Evolutionary conservation across 352 stramenopile genomes (phyloP).

Genomic region (Plasmopara muralis): DNA sequence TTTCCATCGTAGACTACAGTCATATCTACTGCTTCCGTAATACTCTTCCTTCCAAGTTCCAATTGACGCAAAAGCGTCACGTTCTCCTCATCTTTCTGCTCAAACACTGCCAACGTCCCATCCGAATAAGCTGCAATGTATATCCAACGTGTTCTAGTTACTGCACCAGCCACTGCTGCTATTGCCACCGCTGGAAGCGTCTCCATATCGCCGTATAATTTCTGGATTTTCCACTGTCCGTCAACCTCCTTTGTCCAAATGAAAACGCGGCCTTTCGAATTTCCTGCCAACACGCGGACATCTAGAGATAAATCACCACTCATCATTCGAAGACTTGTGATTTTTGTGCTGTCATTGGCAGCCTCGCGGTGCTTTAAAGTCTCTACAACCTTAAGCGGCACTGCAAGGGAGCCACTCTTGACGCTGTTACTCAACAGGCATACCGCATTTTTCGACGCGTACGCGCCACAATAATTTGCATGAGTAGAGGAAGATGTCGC

Average conservation of each 20-base stretch:
- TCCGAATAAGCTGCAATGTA: constrained; percentile 45
- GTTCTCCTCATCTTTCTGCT: constrained; percentile 11
- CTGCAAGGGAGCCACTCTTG: not conserved
- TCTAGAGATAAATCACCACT: not conserved
- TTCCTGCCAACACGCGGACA: constrained; percentile 41
- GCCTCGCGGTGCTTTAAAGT: constrained; percentile 44
- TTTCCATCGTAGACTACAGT: constrained; percentile 9
- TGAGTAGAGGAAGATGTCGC: not conserved
- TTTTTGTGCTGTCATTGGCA: constrained; percentile 22
- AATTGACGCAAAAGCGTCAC: constrained; percentile 18
- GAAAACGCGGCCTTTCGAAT: constrained; percentile 57
- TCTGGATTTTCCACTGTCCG: constrained; percentile 16
- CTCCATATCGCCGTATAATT: constrained; percentile 6
- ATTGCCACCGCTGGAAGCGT: constrained; percentile 31
- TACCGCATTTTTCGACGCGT: constrained; percentile 44
- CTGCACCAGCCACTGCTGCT: constrained; percentile 24
- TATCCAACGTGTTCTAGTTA: constrained; percentile 29
- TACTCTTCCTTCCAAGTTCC: constrained; percentile 33
- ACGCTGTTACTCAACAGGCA: constrained; percentile 25
- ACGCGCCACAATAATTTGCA: constrained; percentile 24
- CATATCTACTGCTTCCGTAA: constrained; percentile 46
- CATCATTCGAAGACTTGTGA: constrained; percentile 43
- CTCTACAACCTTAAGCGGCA: constrained; percentile 21
- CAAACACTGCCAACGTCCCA: constrained; percentile 35
- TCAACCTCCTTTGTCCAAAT: constrained; percentile 27